Evolutionary conservation across 345 rosid genomes (phyloP), one percentile per base, ranked within the genome.

Genomic region (Physaria fendleri): DNA sequence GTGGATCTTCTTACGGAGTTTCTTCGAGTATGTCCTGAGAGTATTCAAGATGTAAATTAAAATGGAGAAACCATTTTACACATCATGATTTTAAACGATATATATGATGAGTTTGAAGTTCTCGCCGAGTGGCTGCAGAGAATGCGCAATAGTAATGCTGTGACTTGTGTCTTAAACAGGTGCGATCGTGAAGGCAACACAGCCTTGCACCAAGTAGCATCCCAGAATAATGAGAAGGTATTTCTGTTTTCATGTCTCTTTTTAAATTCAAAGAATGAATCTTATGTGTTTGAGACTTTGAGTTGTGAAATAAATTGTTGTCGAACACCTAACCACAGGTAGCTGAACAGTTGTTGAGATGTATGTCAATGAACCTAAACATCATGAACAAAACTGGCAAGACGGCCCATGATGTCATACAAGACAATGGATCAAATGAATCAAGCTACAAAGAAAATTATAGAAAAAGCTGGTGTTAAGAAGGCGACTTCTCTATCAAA

Each of bases 171-270:
- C 4, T 27, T 62, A 18, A 62, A 73, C 47, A 40, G 10, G 23
- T 25, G 57, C 6, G 34, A 68, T 2, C 49, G 53, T 14, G 41
- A 62, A 18, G 61, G 62, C n/a, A 51, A 63, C 63, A 68, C 74
- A 2, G 53, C 53, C 14, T 43, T 73, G 58, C 73, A 73, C 14
- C 3, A 56, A 5, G 74, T 71, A 2, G 69, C 61, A 0, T 28
- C 27, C 22, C 4, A 3, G 0, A 63, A 52, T 30, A 10, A 28
- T 21, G 27, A 47, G 5, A 8, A 61, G 79, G 63, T 24, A 65
- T 35, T 24, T 13, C 24, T 22, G 2, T 29, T 8, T 29, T 29
- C 33, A 1, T 1, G 5, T 27, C 6, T 27, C 6, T 27, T 27
- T 2, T 27, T 27, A 27, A 27, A 27, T 6, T 27, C 29, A 27